These are phyloP conservation scores for Zalaria obscura DNA, from an alignment of 2,329 filamentous ascomycete genomes.

Conservation along the genomic window DNA sequence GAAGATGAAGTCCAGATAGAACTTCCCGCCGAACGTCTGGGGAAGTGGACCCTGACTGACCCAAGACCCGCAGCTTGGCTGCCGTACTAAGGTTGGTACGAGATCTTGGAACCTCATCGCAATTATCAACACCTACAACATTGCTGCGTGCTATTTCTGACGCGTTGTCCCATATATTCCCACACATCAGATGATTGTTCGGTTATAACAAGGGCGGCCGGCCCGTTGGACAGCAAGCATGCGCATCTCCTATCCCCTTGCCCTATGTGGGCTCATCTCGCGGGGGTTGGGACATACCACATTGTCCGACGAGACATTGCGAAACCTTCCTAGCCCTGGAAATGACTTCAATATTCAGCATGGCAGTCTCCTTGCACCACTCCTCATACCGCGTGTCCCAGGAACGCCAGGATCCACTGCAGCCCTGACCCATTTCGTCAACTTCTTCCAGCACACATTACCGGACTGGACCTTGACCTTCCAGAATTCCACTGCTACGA, in stretches of 20 bases:
- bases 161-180: too few relatives aligned
- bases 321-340: constrained; percentile 55
- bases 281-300: constrained; percentile 35
- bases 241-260: neutral
- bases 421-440: constrained; percentile 67
- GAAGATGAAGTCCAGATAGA: too few relatives aligned
- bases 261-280: constrained; percentile 17
- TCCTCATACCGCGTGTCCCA: constrained; percentile 76
- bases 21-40: too few relatives aligned
- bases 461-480: constrained; percentile 68
- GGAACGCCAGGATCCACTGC: constrained; percentile 62
- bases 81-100: too few relatives aligned
- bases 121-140: too few relatives aligned
- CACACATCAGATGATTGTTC: too few relatives aligned
- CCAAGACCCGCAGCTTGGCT: too few relatives aligned
- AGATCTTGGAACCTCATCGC: too few relatives aligned
- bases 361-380: constrained; percentile 68
- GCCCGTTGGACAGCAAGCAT: neutral
- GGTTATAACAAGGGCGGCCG: too few relatives aligned
- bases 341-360: constrained; percentile 57
- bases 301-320: constrained; percentile 63
- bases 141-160: too few relatives aligned
- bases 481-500: constrained; percentile 82
- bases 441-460: constrained; percentile 63
- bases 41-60: too few relatives aligned